Conservation (phyloP, 2,329 filamentous ascomycete species). For the Fusarium nurragi region DNA sequence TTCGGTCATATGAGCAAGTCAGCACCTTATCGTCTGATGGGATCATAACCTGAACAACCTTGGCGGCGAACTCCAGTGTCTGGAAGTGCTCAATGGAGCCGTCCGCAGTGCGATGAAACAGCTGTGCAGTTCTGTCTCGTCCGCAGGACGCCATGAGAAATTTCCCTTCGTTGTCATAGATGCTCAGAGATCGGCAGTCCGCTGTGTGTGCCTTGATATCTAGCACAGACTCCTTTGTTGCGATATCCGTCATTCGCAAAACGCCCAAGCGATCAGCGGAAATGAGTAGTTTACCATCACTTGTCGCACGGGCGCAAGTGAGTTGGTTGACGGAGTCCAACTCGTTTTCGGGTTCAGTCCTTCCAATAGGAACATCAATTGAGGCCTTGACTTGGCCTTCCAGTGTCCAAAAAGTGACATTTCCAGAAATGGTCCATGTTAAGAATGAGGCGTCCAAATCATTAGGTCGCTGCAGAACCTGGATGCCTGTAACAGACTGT, state of each 20-base stretch:
- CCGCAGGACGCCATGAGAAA: conserved; percentile 83
- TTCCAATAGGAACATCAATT: conserved; percentile 75
- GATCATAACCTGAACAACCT: conserved; percentile 78
- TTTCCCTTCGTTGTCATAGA: conserved; percentile 69
- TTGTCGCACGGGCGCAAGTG: conserved; percentile 67
- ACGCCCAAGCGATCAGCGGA: conserved; percentile 89
- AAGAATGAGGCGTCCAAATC: conserved; percentile 76
- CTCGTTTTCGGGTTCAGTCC: conserved; percentile 60
- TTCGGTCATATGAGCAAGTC: conserved; percentile 89
- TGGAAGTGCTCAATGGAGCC: conserved; percentile 81
- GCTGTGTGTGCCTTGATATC: conserved; percentile 87
- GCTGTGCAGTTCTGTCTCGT: conserved; percentile 89
- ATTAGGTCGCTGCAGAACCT: conserved; percentile 69
- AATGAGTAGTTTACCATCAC: conserved; percentile 73
- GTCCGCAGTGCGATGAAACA: conserved; percentile 73
- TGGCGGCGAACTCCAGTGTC: conserved; percentile 91
- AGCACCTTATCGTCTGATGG: conserved; percentile 80
- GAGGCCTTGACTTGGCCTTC: conserved; percentile 74
- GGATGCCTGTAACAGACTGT: conserved; percentile 77
- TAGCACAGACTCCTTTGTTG: conserved; percentile 68
- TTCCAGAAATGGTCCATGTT: conserved; percentile 87
- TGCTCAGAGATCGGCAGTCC: conserved; percentile 83
- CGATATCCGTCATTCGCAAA: conserved; percentile 73
- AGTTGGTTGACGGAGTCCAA: conserved; percentile 67
- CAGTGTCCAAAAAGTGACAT: conserved; percentile 82